Evolutionary conservation across 1,284 basidiomycete species (phyloP).

Genomic region (Marasmius tenuissimus): DNA sequence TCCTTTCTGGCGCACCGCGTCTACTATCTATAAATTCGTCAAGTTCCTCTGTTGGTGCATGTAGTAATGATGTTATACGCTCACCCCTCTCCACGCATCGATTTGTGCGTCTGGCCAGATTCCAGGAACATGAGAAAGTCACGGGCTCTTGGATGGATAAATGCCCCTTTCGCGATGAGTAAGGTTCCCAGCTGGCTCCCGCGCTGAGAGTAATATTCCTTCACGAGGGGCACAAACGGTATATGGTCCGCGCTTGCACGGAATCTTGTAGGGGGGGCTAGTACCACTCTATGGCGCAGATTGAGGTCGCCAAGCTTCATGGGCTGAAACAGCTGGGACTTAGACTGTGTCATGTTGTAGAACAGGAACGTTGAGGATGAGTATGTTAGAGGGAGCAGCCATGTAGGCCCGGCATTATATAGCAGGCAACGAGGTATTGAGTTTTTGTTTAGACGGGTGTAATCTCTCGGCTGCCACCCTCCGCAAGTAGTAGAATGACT

Average conservation of each 20-base stretch:
- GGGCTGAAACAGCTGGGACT: background rate
- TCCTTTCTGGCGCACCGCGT: constrained; percentile 38
- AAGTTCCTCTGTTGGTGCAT: background rate
- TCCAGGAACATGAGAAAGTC: background rate
- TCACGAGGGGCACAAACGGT: background rate
- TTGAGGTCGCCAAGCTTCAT: background rate
- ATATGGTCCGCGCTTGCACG: background rate
- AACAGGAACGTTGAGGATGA: background rate
- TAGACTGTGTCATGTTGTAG: background rate
- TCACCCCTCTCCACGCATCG: background rate
- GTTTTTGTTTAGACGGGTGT: no score
- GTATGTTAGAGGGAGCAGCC: background rate
- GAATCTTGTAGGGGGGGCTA: background rate
- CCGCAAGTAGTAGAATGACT: no score
- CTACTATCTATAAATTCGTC: constrained; percentile 25
- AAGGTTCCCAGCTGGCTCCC: background rate
- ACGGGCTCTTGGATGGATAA: background rate
- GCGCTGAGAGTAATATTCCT: background rate
- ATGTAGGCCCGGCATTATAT: no score
- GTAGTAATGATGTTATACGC: background rate
- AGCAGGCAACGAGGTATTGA: no score
- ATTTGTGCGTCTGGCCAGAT: background rate
- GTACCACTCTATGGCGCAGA: background rate
- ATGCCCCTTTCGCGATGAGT: background rate
- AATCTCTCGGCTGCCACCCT: no score